Conservation (phyloP, 2,329 filamentous ascomycete genomes). For the Leptosphaerulina australis region DNA sequence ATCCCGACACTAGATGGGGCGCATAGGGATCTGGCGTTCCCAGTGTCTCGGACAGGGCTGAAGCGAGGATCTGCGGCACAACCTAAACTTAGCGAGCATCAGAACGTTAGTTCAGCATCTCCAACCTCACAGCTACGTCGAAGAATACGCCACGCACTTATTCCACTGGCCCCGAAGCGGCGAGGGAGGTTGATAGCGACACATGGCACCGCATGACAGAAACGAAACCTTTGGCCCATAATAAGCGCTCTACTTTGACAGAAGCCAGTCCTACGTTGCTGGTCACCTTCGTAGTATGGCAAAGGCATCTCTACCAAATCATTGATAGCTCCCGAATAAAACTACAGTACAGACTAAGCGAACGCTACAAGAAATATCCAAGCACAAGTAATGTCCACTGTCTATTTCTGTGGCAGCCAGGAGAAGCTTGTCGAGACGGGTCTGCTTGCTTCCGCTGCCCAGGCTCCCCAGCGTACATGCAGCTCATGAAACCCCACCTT, state of each 20-base stretch:
- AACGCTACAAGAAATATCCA: conserved; percentile 15
- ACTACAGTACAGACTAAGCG: background rate
- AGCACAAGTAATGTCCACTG: conserved; percentile 32
- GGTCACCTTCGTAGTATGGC: background rate
- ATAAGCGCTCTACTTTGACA: conserved; percentile 30
- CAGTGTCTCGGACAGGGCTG: conserved; percentile 32
- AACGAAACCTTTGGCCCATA: conserved; percentile 32
- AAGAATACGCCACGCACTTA: conserved; percentile 18
- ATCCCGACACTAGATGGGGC: conserved; percentile 20
- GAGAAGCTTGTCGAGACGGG: conserved; percentile 36
- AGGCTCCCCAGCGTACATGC: conserved; percentile 31
- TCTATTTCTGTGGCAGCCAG: conserved; percentile 27
- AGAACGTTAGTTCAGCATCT: conserved; percentile 35
- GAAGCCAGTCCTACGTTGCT: conserved; percentile 9
- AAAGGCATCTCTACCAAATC: background rate
- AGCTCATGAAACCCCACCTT: conserved; percentile 46
- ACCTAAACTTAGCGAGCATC: conserved; percentile 38
- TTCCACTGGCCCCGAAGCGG: conserved; percentile 25
- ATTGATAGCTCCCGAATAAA: background rate
- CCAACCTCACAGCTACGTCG: conserved; percentile 33
- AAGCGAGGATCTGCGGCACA: conserved; percentile 41
- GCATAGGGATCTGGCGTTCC: conserved; percentile 32
- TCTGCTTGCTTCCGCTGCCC: conserved; percentile 41
- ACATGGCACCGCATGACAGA: conserved; percentile 26
- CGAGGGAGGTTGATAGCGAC: conserved; percentile 14